phyloP scores from a whole-genome alignment of 2,329 filamentous ascomycete genomes.

The Ascochyta koolunga region DNA sequence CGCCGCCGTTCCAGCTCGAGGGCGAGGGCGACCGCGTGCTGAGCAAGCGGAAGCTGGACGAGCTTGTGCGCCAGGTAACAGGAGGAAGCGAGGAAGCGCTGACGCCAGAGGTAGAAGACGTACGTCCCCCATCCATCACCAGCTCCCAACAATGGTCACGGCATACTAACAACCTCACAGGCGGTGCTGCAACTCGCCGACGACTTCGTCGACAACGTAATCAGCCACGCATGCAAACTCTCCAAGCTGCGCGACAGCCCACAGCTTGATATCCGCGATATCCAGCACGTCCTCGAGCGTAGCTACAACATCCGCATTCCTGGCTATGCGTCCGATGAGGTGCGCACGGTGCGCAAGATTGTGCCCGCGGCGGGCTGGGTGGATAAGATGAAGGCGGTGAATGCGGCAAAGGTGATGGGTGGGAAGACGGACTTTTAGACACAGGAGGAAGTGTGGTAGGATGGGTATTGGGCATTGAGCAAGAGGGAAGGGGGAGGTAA shows the following conservation, averaged over 20 bases:
- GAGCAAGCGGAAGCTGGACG: slow-evolving; percentile 97
- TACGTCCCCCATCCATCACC: slow-evolving; percentile 52
- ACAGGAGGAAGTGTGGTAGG: no score
- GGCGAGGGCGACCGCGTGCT: slow-evolving; percentile 90
- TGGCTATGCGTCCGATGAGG: slow-evolving; percentile 91
- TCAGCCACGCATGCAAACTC: slow-evolving; percentile 84
- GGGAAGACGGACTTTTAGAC: slow-evolving; percentile 49
- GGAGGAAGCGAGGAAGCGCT: slow-evolving; percentile 80
- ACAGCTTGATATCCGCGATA: slow-evolving; percentile 78
- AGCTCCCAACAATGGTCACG: no score
- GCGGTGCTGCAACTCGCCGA: slow-evolving; percentile 88
- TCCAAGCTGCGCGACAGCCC: slow-evolving; percentile 92
- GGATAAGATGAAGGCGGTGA: slow-evolving; percentile 94
- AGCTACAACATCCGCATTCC: slow-evolving; percentile 82
- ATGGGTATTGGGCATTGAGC: no score
- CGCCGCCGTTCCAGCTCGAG: slow-evolving; percentile 84
- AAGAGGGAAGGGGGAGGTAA: no score
- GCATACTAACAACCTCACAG: slow-evolving; percentile 51
- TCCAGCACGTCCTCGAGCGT: slow-evolving; percentile 63
- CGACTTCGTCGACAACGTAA: slow-evolving; percentile 91
- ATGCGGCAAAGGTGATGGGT: slow-evolving; percentile 80
- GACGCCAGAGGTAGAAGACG: slow-evolving; percentile 94
- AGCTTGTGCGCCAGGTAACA: slow-evolving; percentile 91
- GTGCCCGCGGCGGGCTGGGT: slow-evolving; percentile 89
- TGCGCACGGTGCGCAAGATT: slow-evolving; percentile 91